phyloP scores from a whole-genome alignment of 2,329 filamentous ascomycete genomes.

The Arthrobotrys pseudoclavata region DNA sequence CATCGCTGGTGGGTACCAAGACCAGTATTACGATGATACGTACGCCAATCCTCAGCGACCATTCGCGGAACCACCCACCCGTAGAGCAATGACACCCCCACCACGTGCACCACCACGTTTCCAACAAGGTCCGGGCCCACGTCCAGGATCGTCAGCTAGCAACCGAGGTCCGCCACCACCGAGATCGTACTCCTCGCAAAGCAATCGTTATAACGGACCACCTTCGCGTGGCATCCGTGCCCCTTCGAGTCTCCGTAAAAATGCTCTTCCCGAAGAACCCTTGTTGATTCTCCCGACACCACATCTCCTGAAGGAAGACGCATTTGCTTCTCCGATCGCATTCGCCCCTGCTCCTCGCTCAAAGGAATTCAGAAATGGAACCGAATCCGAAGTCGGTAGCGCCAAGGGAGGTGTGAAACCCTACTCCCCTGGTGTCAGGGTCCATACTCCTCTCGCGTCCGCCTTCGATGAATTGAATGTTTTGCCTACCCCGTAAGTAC shows the following conservation, averaged over 20 bases:
- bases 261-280: constrained; percentile 78
- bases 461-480: constrained; percentile 87
- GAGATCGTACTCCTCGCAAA: constrained; percentile 68
- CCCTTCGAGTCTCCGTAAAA: constrained; percentile 67
- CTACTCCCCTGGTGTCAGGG: constrained; percentile 80
- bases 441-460: constrained; percentile 82
- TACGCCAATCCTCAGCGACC: constrained; percentile 73
- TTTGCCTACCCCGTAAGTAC: constrained; percentile 90
- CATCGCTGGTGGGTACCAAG: constrained; percentile 61
- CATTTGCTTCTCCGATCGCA: constrained; percentile 81
- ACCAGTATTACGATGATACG: constrained; percentile 75
- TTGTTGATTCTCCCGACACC: constrained; percentile 86
- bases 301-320: constrained; percentile 84
- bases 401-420: constrained; percentile 73
- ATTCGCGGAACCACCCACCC: constrained; percentile 85
- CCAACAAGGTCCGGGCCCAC: constrained; percentile 65
- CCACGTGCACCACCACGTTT: constrained; percentile 72
- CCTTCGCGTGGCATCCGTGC: constrained; percentile 65
- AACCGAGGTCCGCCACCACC: constrained; percentile 61
- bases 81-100: constrained; percentile 95
- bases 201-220: constrained; percentile 65
- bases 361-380: constrained; percentile 78
- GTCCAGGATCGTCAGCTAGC: constrained; percentile 62
- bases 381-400: constrained; percentile 70
- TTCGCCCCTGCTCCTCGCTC: constrained; percentile 84